phyloP scores from a whole-genome alignment of 176 grass and related monocot genomes.

The Phoenix roebelenii region DNA sequence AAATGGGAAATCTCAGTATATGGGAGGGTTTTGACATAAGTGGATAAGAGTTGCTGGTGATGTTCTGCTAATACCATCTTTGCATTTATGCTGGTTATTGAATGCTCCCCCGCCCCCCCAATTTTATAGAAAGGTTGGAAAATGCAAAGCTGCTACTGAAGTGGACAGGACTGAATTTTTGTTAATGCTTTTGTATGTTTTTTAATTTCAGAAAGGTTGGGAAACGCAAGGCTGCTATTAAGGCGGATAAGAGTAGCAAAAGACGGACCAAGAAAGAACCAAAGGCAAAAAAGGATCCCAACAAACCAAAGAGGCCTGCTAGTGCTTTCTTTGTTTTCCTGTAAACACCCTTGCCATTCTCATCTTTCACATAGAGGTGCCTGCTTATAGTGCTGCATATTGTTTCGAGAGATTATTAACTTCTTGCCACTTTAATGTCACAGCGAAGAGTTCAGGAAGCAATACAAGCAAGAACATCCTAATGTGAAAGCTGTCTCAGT shows the following conservation, averaged over 20 bases:
- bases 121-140: too few relatives aligned
- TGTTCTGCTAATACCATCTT: too few relatives aligned
- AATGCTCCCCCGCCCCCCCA: too few relatives aligned
- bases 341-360: conserved; percentile 3
- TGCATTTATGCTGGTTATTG: too few relatives aligned
- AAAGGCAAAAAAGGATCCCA: conserved; percentile 23
- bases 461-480: conserved; percentile 30
- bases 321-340: conserved; percentile 47
- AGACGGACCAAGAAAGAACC: conserved; percentile 15
- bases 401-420: background rate
- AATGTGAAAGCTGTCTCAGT: conserved; percentile 32
- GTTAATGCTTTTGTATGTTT: background rate
- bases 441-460: conserved; percentile 31
- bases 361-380: too few relatives aligned
- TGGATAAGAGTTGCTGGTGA: too few relatives aligned
- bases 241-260: background rate
- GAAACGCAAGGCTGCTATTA: conserved; percentile 3
- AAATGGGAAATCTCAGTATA: too few relatives aligned
- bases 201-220: conserved; percentile 7
- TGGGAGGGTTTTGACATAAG: too few relatives aligned
- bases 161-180: background rate
- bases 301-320: conserved; percentile 40
- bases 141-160: background rate
- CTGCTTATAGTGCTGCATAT: background rate
- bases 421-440: conserved; percentile 1